These are phyloP conservation scores for Emmonsia crescens DNA, from an alignment of 2,329 filamentous ascomycete genomes.

Conservation along the genomic window DNA sequence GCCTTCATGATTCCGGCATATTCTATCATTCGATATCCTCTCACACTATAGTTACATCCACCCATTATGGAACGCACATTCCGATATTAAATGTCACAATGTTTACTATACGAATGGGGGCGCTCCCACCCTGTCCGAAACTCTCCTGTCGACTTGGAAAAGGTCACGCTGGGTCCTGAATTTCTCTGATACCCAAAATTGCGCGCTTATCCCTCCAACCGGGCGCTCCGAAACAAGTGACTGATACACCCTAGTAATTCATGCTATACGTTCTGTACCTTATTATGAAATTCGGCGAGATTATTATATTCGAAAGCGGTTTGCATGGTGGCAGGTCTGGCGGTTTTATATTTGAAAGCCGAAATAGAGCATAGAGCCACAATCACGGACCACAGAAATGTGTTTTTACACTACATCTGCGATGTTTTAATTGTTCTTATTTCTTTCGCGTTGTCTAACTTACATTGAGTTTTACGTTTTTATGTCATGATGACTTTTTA, in stretches of 20 bases:
- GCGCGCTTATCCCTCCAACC: neutral
- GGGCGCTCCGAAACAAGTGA: neutral
- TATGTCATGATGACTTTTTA: neutral
- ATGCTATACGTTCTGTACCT: neutral
- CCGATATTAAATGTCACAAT: too few relatives aligned
- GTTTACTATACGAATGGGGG: too few relatives aligned
- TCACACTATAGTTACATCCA: neutral
- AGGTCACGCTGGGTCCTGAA: neutral
- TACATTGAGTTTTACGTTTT: neutral
- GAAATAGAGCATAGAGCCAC: neutral
- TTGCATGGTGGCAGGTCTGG: neutral
- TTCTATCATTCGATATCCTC: slow-evolving; percentile 10
- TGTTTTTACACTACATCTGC: neutral
- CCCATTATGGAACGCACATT: too few relatives aligned
- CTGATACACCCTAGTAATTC: neutral
- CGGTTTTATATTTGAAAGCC: neutral
- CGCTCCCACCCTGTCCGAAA: neutral
- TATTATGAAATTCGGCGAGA: neutral
- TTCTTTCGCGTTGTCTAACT: neutral
- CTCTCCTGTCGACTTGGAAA: neutral
- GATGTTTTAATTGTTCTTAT: neutral
- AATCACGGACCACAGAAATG: neutral
- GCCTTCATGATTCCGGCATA: slow-evolving; percentile 9
- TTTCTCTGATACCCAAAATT: neutral
- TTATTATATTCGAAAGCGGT: neutral